These are phyloP conservation scores for Tylopilus sp. DNA, from an alignment of 768 basidiomycete genomes.

Conservation along the genomic window DNA sequence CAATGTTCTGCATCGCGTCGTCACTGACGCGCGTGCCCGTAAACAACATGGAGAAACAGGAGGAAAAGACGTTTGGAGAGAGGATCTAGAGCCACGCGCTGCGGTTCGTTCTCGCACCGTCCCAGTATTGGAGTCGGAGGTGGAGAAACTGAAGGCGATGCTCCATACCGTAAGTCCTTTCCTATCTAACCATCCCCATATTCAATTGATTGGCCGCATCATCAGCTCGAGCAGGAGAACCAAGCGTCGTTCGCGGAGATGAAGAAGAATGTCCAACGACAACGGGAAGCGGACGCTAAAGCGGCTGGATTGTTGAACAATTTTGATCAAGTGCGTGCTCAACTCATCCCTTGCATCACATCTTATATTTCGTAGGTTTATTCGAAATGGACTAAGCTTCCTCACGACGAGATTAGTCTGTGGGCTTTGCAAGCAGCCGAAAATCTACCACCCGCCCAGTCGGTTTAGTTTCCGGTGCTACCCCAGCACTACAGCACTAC, in stretches of 20 bases:
- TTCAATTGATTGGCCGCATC: not conserved
- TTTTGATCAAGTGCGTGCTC: conserved; percentile 47
- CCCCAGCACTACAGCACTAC: not conserved
- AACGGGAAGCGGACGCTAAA: conserved; percentile 44
- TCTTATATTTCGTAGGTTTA: conserved; percentile 37
- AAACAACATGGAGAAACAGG: conserved; percentile 39
- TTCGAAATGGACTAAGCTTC: conserved; percentile 51
- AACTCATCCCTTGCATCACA: not conserved
- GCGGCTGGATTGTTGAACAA: conserved; percentile 46
- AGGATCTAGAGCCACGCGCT: conserved; percentile 57
- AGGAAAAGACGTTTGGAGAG: conserved; percentile 60
- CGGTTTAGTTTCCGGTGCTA: not conserved
- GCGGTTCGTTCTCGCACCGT: conserved; percentile 63
- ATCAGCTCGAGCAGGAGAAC: conserved; percentile 61
- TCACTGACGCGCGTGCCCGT: conserved; percentile 62
- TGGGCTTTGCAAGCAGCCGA: conserved; percentile 41
- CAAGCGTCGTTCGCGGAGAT: conserved; percentile 42
- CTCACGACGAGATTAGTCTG: conserved; percentile 60
- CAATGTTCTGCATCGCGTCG: conserved; percentile 65
- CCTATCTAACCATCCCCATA: not conserved
- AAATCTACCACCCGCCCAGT: conserved; percentile 31
- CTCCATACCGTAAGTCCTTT: conserved; percentile 33
- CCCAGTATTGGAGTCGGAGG: conserved; percentile 49
- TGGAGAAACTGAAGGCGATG: conserved; percentile 36
- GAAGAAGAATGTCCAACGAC: conserved; percentile 44